Percentiles rank a stretch among this genome's conserved stretches.
Evolutionary conservation across 2,329 filamentous ascomycete species (phyloP).

Genomic region (Colletotrichum shisoi): DNA sequence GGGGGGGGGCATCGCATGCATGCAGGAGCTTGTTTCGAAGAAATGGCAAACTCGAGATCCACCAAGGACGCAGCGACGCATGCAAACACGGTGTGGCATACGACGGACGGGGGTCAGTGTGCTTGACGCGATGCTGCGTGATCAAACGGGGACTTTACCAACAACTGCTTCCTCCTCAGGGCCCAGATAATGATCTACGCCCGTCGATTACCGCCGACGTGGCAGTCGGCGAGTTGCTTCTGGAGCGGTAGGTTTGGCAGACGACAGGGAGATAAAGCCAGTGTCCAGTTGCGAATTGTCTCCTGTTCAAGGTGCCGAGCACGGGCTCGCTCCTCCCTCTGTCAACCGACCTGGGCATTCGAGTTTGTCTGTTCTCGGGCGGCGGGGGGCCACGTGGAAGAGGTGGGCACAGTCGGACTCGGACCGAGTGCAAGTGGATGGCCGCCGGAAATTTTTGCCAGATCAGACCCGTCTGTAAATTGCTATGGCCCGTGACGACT

Average conservation of each 20-base stretch:
- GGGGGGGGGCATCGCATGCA: background rate
- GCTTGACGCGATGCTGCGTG: background rate
- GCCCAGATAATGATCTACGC: background rate
- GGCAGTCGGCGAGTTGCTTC: too few relatives aligned
- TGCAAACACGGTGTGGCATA: background rate
- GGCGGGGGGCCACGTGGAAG: slow-evolving; percentile 36
- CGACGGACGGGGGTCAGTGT: background rate
- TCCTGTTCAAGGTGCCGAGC: background rate
- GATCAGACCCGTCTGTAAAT: background rate
- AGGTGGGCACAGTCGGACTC: slow-evolving; percentile 21
- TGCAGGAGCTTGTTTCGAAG: slow-evolving; percentile 13
- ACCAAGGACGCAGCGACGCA: slow-evolving; percentile 14
- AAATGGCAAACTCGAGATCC: slow-evolving; percentile 5
- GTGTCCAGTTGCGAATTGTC: too few relatives aligned
- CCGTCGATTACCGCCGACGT: background rate
- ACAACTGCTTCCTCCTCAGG: background rate
- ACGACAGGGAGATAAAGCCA: too few relatives aligned
- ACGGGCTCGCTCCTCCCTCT: background rate
- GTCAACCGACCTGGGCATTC: slow-evolving; percentile 1
- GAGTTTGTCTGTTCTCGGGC: slow-evolving; percentile 8
- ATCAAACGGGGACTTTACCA: background rate
- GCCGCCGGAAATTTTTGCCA: slow-evolving; percentile 9
- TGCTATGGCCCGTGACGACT: background rate
- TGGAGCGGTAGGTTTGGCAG: too few relatives aligned
- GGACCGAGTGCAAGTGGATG: slow-evolving; percentile 13